Percentiles rank a stretch among this genome's conserved stretches.
phyloP scores from a whole-genome alignment of 805 yeast species.

The Torulaspora delbrueckii region DNA sequence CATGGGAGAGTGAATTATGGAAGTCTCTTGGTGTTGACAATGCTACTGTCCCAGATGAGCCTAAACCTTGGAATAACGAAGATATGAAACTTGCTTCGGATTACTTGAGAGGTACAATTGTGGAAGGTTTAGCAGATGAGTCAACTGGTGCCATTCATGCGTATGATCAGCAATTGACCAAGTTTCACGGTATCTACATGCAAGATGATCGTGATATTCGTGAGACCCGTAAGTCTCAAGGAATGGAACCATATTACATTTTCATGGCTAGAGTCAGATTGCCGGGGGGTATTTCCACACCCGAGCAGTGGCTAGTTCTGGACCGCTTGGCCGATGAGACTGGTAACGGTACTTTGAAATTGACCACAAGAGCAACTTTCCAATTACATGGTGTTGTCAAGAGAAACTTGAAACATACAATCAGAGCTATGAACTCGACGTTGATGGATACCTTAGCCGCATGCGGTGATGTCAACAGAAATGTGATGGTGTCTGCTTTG shows the following conservation, averaged over 20 bases:
- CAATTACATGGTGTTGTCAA: conserved; percentile 94
- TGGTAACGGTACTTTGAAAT: conserved; percentile 90
- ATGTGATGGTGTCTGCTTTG: conserved; percentile 87
- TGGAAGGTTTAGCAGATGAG: conserved; percentile 72
- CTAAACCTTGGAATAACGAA: conserved; percentile 90
- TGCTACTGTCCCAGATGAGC: conserved; percentile 79
- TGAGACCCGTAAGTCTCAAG: conserved; percentile 87
- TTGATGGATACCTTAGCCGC: conserved; percentile 95
- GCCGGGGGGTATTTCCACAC: conserved; percentile 88
- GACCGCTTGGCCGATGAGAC: conserved; percentile 74
- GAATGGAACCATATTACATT: conserved; percentile 92
- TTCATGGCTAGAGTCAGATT: conserved; percentile 95
- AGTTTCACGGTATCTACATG: conserved; percentile 97
- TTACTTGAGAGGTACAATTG: conserved; percentile 89
- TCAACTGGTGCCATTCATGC: conserved; percentile 90
- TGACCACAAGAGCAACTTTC: conserved; percentile 95
- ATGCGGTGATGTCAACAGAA: conserved; percentile 97
- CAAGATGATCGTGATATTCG: conserved; percentile 97
- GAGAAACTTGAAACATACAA: conserved; percentile 81
- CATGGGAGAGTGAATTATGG: conserved; percentile 85
- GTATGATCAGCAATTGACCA: conserved; percentile 87
- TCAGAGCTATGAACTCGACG: conserved; percentile 86
- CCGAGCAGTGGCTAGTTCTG: conserved; percentile 81
- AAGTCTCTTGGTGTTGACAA: conserved; percentile 81
- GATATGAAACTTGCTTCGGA: conserved; percentile 88